phyloP scores from a whole-genome alignment of 1,284 basidiomycete species.

The Schizopora paradoxa region DNA sequence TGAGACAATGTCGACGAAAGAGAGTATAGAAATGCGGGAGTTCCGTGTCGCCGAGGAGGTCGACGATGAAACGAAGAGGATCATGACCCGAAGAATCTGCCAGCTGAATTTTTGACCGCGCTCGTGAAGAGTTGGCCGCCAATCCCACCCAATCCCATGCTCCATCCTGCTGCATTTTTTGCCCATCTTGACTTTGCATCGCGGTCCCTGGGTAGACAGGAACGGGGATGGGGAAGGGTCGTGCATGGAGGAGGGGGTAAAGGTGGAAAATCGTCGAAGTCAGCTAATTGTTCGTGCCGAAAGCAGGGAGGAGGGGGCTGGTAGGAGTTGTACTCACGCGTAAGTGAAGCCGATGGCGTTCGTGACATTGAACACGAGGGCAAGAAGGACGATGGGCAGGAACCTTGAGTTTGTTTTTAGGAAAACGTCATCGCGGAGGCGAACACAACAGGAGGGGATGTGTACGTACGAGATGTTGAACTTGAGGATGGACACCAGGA shows the following conservation, averaged over 20 bases:
- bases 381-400: conserved; percentile 82
- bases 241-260: not conserved
- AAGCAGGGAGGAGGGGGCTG: not conserved
- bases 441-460: conserved; percentile 5
- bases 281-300: not conserved
- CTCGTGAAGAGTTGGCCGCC: conserved; percentile 77
- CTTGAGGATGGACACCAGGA: conserved; percentile 85
- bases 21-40: not conserved
- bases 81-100: conserved; percentile 55
- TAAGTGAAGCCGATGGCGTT: conserved; percentile 92
- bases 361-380: conserved; percentile 87
- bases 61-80: not conserved
- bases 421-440: conserved; percentile 2
- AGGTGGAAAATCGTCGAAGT: conserved; percentile 5
- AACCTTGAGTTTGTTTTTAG: conserved; percentile 43
- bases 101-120: conserved; percentile 76
- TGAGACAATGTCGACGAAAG: no score
- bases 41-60: not conserved
- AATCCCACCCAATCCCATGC: conserved; percentile 62
- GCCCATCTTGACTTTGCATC: conserved; percentile 87
- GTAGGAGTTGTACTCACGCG: conserved; percentile 49
- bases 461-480: conserved; percentile 72
- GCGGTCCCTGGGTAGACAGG: conserved; percentile 60
- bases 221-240: no score
- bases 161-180: conserved; percentile 57